phyloP scores from a whole-genome alignment of 176 grass and related monocot genomes.

The Saccharum officinarum region DNA sequence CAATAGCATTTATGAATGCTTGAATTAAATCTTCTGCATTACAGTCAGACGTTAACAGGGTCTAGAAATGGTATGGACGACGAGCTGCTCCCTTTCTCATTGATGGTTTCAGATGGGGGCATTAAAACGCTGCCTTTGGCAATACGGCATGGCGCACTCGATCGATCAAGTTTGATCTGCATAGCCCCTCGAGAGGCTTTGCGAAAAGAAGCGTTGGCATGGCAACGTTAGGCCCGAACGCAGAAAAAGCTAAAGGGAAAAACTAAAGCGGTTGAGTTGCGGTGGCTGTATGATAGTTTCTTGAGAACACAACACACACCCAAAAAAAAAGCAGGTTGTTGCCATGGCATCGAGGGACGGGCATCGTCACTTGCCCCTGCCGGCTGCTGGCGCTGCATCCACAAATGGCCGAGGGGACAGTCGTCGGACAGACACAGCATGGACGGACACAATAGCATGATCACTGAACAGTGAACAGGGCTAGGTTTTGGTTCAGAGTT shows the following conservation, averaged over 20 bases:
- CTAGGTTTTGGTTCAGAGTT: no score
- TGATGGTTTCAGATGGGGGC: background rate
- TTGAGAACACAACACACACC: slow-evolving; percentile 12
- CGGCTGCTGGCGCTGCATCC: slow-evolving; percentile 13
- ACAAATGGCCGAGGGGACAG: background rate
- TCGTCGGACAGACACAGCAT: background rate
- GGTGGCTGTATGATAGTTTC: slow-evolving; percentile 48
- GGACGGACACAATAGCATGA: background rate
- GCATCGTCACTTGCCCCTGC: slow-evolving; percentile 25
- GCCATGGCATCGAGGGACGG: slow-evolving; percentile 28
- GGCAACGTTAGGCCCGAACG: slow-evolving; percentile 27
- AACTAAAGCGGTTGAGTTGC: slow-evolving; percentile 22
- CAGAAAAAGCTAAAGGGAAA: slow-evolving; percentile 17
- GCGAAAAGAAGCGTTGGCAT: slow-evolving; percentile 28
- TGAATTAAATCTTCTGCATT: background rate
- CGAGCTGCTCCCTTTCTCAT: background rate
- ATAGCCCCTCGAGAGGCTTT: slow-evolving; percentile 36
- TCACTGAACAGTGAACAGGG: background rate
- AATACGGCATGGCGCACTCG: slow-evolving; percentile 38
- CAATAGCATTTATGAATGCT: background rate
- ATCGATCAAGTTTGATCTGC: slow-evolving; percentile 20
- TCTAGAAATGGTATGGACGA: background rate
- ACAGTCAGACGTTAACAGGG: background rate
- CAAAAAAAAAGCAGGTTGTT: background rate
- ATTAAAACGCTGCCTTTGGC: slow-evolving; percentile 38